These are phyloP conservation scores for Gyromitra esculenta DNA, from an alignment of 2,329 filamentous ascomycete genomes.

Conservation along the genomic window DNA sequence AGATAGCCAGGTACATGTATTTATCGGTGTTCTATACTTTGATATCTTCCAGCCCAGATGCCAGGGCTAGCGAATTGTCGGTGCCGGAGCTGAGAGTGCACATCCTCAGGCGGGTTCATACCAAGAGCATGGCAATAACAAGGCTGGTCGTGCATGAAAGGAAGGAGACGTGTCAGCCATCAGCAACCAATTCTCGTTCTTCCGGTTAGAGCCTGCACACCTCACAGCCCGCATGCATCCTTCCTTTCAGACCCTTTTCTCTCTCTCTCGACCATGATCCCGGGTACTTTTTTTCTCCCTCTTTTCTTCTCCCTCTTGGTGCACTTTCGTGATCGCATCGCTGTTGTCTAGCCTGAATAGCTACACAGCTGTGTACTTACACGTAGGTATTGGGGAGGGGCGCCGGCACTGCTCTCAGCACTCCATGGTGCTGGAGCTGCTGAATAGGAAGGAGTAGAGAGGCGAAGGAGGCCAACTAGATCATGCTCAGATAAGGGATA, in stretches of 20 bases:
- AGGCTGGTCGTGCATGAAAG: slow-evolving; percentile 31
- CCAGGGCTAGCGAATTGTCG: slow-evolving; percentile 3
- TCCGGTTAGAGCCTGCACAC: slow-evolving; percentile 33
- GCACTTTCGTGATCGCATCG: slow-evolving; percentile 16
- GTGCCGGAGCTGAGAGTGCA: slow-evolving; percentile 4
- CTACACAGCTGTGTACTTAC: slow-evolving; percentile 31
- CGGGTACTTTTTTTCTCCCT: slow-evolving; percentile 9
- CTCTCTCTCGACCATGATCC: slow-evolving; percentile 15
- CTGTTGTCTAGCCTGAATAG: slow-evolving; percentile 33
- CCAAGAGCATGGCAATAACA: slow-evolving; percentile 18
- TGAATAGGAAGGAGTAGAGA: slow-evolving; percentile 28
- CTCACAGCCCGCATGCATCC: slow-evolving; percentile 37
- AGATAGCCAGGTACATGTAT: neutral
- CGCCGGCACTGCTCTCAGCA: slow-evolving; percentile 15
- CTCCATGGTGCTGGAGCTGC: slow-evolving; percentile 4
- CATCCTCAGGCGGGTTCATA: neutral
- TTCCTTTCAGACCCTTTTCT: slow-evolving; percentile 22
- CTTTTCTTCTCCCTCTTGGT: slow-evolving; percentile 2
- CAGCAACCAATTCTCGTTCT: slow-evolving; percentile 24
- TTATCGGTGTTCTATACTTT: neutral
- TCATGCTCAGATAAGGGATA: slow-evolving; percentile 29
- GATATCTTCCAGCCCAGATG: neutral
- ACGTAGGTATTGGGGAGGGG: slow-evolving; percentile 11
- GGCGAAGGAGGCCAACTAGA: slow-evolving; percentile 25
- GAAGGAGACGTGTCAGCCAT: slow-evolving; percentile 47